Percentiles rank a stretch among this genome's conserved stretches.
phyloP scores from a whole-genome alignment of 140 eudicot species.

The Senecio squalidus region DNA sequence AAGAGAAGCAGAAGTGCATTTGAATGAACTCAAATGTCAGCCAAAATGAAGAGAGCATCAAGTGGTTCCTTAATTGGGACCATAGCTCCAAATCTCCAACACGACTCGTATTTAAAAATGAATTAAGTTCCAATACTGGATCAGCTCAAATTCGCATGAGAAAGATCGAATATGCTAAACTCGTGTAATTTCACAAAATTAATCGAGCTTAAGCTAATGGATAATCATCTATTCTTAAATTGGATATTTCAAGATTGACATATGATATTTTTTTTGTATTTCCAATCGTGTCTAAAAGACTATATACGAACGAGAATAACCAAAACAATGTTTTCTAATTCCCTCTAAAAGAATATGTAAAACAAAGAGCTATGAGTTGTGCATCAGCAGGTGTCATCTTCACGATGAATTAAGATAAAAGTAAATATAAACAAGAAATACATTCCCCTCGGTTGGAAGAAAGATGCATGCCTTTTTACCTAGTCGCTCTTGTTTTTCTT shows the following conservation, averaged over 20 bases:
- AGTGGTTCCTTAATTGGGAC: not conserved
- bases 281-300: no score
- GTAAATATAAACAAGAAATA: no score
- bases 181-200: not conserved
- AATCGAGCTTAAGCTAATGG: not conserved
- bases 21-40: not conserved
- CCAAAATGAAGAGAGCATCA: not conserved
- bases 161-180: not conserved
- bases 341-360: not conserved
- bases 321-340: not conserved
- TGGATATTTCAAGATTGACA: not conserved
- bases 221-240: not conserved
- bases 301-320: not conserved
- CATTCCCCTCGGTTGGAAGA: no score
- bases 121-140: not conserved
- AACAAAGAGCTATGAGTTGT: not conserved
- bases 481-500: no score
- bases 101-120: not conserved
- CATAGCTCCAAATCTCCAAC: not conserved
- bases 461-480: no score
- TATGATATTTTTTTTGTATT: not conserved
- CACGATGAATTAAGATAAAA: no score
- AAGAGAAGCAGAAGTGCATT: not conserved
- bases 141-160: constrained; percentile 10
- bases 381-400: not conserved